Evolutionary conservation across 805 yeast species (phyloP).

Genomic region (Blastobotrys attinorum): DNA sequence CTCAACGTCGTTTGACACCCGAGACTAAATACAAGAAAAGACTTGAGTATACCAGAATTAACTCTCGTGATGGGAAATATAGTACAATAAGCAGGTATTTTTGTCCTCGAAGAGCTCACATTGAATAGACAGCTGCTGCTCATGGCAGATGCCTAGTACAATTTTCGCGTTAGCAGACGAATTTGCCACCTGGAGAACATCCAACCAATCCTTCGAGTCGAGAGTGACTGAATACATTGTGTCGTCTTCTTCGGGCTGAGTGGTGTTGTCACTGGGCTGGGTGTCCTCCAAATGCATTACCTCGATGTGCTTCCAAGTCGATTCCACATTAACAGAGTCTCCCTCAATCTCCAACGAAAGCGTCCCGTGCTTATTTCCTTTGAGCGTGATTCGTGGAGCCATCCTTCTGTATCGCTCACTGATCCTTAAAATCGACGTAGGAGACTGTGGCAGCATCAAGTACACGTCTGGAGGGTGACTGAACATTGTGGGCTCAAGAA

Average conservation of each 20-base stretch:
- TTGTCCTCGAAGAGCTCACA: slow-evolving; percentile 8
- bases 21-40: too few relatives aligned
- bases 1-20: too few relatives aligned
- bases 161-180: slow-evolving; percentile 14
- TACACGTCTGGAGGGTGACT: slow-evolving; percentile 35
- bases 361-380: slow-evolving; percentile 17
- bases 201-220: slow-evolving; percentile 20
- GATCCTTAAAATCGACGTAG: slow-evolving; percentile 29
- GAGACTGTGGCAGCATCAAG: slow-evolving; percentile 33
- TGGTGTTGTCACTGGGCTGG: background rate
- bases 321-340: slow-evolving; percentile 22
- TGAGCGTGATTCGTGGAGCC: slow-evolving; percentile 16
- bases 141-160: slow-evolving; percentile 19
- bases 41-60: slow-evolving; percentile 5
- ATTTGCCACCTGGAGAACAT: slow-evolving; percentile 15
- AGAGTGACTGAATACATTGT: slow-evolving; percentile 13
- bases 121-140: slow-evolving; percentile 15
- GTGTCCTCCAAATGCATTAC: background rate
- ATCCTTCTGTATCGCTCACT: slow-evolving; percentile 27
- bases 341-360: slow-evolving; percentile 19
- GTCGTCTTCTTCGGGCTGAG: background rate
- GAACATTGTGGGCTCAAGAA: background rate
- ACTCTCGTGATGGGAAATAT: slow-evolving; percentile 13
- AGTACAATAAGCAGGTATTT: slow-evolving; percentile 14
- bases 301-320: slow-evolving; percentile 21